phyloP scores from a whole-genome alignment of 1,284 basidiomycete genomes.

The Mycena sp. region DNA sequence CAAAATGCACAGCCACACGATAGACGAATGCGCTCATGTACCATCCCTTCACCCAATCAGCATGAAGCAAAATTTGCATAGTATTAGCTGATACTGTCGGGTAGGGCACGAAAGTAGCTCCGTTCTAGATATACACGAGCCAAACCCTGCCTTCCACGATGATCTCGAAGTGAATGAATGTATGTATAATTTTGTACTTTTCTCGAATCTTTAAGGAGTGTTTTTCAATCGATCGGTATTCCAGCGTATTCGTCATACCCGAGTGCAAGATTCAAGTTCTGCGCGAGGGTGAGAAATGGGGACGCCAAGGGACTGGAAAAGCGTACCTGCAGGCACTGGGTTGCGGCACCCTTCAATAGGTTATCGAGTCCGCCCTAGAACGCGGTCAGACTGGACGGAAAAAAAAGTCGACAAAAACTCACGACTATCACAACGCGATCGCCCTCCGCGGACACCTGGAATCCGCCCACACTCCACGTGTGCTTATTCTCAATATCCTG shows the following conservation, averaged over 20 bases:
- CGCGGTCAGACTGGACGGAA: slow-evolving; percentile 19
- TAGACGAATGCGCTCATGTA: too few relatives aligned
- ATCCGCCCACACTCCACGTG: slow-evolving; percentile 91
- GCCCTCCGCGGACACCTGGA: slow-evolving; percentile 91
- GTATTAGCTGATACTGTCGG: too few relatives aligned
- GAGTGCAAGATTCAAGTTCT: slow-evolving; percentile 96
- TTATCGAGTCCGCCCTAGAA: slow-evolving; percentile 91
- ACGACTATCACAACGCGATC: slow-evolving; percentile 93
- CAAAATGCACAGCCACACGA: too few relatives aligned
- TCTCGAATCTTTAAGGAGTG: neutral
- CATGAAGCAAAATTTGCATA: too few relatives aligned
- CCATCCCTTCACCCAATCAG: too few relatives aligned
- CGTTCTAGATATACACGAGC: too few relatives aligned
- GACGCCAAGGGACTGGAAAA: neutral
- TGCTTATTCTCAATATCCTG: slow-evolving; percentile 84
- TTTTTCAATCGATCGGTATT: slow-evolving; percentile 53
- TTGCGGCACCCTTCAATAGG: slow-evolving; percentile 96
- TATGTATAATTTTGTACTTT: slow-evolving; percentile 18
- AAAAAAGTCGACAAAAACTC: slow-evolving; percentile 46
- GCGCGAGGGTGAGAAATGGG: slow-evolving; percentile 23
- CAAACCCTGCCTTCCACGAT: too few relatives aligned
- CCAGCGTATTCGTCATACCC: slow-evolving; percentile 94
- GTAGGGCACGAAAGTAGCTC: too few relatives aligned
- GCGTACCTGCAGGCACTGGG: slow-evolving; percentile 92
- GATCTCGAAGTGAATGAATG: too few relatives aligned